A percentile compares a stretch with the other conserved stretches of the same genome.
These are phyloP conservation scores for Neurospora terricola DNA, from an alignment of 495 filamentous ascomycete species.

Conservation along the genomic window DNA sequence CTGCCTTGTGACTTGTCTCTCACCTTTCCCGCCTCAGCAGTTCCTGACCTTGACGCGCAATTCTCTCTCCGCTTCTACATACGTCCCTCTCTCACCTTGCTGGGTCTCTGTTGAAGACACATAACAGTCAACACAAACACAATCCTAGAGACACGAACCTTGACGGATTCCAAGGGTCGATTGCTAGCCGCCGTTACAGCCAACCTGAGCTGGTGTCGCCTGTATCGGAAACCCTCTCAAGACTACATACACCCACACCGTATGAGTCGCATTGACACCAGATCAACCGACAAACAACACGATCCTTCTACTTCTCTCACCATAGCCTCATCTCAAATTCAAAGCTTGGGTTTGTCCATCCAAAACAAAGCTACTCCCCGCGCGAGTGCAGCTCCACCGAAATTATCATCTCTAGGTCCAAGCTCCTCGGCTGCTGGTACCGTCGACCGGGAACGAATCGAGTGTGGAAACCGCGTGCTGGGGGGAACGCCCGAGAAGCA, in stretches of 20 bases:
- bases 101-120: constrained; percentile 1
- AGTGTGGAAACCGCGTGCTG: neutral
- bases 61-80: constrained; percentile 10
- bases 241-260: constrained; percentile 9
- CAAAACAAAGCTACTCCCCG: neutral
- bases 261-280: constrained; percentile 10
- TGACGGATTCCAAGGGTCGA: neutral
- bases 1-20: neutral
- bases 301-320: neutral
- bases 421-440: neutral
- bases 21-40: constrained; percentile 8
- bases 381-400: neutral
- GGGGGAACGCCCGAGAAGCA: neutral
- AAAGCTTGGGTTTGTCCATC: neutral
- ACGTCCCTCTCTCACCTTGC: neutral
- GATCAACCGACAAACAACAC: neutral
- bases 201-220: constrained; percentile 17
- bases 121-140: neutral
- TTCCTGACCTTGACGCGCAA: constrained; percentile 14
- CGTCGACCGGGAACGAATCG: neutral
- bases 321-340: neutral
- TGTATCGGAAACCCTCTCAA: constrained; percentile 16
- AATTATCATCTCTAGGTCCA: neutral
- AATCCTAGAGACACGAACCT: neutral
- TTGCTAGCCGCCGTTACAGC: constrained; percentile 2